phyloP scores from a whole-genome alignment of 306 rosid species.

The Trifolium pratense region DNA sequence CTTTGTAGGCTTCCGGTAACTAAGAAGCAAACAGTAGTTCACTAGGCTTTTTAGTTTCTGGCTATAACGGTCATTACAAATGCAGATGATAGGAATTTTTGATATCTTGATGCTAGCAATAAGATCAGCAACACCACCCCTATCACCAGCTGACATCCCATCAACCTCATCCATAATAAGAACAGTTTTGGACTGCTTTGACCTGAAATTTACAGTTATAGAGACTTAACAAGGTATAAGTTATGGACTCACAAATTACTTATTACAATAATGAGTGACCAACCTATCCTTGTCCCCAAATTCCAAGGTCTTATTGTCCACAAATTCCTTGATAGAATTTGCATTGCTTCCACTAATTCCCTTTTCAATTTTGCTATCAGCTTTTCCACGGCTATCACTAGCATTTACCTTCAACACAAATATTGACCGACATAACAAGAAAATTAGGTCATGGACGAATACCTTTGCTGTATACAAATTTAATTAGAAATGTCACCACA shows the following conservation, averaged over 20 bases:
- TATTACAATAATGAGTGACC: conserved; percentile 47
- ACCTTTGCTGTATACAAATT: conserved; percentile 5
- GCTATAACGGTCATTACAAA: conserved; percentile 97
- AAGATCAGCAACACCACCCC: conserved; percentile 98
- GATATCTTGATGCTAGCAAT: conserved; percentile 90
- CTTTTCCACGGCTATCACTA: conserved; percentile 95
- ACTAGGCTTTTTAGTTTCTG: conserved; percentile 94
- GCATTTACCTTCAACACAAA: conserved; percentile 81
- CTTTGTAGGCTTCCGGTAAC: conserved; percentile 89
- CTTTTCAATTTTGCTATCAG: conserved; percentile 85
- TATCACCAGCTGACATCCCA: conserved; percentile 99
- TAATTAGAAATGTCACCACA: conserved; percentile 48
- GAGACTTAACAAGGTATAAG: conserved; percentile 29
- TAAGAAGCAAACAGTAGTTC: conserved; percentile 91
- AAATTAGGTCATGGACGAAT: conserved; percentile 31
- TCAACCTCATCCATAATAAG: conserved; percentile 99
- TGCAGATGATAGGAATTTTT: conserved; percentile 94
- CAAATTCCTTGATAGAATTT: conserved; percentile 84
- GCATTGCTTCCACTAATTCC: conserved; percentile 94
- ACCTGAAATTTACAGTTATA: conserved; percentile 60
- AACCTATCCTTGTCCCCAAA: conserved; percentile 71
- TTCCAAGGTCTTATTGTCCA: conserved; percentile 69
- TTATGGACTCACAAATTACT: conserved; percentile 29
- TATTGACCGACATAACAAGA: conserved; percentile 23
- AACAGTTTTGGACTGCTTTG: conserved; percentile 74